Conservation (phyloP, 192 early-diverging fungal genomes). For the Thamnidium elegans region DNA sequence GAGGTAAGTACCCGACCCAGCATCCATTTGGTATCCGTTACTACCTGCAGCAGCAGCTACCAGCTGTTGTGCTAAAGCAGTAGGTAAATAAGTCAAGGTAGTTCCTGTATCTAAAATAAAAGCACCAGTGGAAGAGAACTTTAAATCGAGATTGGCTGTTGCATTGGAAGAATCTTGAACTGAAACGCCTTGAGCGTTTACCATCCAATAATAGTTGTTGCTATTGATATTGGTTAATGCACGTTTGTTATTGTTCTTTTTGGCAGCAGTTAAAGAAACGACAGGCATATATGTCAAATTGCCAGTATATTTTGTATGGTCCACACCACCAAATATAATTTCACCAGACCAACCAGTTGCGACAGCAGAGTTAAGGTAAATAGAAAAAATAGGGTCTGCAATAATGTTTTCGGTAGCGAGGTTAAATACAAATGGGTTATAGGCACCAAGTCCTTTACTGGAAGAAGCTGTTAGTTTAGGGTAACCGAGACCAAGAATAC, state of each 20-base stretch:
- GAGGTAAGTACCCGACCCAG: conserved; percentile 10
- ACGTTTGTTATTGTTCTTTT: not conserved
- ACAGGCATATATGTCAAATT: conserved; percentile 47
- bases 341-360: conserved; percentile 38
- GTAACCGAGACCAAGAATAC: conserved; percentile 37
- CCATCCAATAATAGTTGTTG: conserved; percentile 36
- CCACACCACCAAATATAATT: conserved; percentile 53
- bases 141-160: not conserved
- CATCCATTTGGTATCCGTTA: conserved; percentile 10
- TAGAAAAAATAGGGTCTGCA: conserved; percentile 26
- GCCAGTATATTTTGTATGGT: conserved; percentile 47
- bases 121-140: not conserved
- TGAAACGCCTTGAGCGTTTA: conserved; percentile 28
- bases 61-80: conserved; percentile 1
- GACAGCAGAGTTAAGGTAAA: conserved; percentile 26
- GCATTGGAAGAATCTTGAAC: not conserved
- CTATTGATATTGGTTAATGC: not conserved
- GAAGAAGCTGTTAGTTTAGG: conserved; percentile 25
- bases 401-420: conserved; percentile 26
- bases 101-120: conserved; percentile 38
- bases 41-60: not conserved
- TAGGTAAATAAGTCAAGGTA: conserved; percentile 29
- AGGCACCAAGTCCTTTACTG: not conserved
- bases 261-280: not conserved
- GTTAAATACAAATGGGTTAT: conserved; percentile 38